Base-by-base conservation (phyloP, 2,329 filamentous ascomycete species). In the Mollisia scopiformis region DNA sequence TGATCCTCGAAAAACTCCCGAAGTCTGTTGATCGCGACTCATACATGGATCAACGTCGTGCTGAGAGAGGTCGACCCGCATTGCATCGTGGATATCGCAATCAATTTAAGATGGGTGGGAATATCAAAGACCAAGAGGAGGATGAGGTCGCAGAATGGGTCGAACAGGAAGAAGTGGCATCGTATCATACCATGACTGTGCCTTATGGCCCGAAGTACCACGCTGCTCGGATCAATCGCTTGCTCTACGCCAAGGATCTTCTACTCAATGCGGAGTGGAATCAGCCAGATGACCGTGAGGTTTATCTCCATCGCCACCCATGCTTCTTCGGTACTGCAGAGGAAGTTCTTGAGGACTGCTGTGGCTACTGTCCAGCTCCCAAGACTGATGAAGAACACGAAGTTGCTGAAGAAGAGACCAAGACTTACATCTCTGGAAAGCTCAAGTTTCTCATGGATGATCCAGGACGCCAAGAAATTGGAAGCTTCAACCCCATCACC, bases 191-290 rank as follows among this genome's bases (percentile, higher is more conserved):
- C 1, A 90, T 92, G 74, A 90, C 84, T 7, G 82, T 91, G 31
- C 88, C 87, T 0, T 92, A 90, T 63, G 89, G 88, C 16, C 73
- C 74, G 37, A 82, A 78, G 58, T 86, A 85, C 66, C 78, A 84
- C 57, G 87, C 88, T 14, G 87, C 86, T 69, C 87, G 87, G 69
- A 93, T 96, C 58, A 91, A 96, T 74, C 93, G 90, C 71, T 79
- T 96, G 0, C 84, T 93, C 47, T 96, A 92, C 71, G 91, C 89
- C 1, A 89, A 91, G 65, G 92, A 96, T 72, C 74, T 96, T 19
- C 80, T 96, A 7, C 83, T 96, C 19, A 95, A 96, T 68, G 90
- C 90, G 0, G 91, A 96, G 71, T 96, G 92, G 92, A 96, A 95
- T 68, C 87, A 89, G 64, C 80, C 84, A 1, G 87, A 91, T 62